Percentiles rank a stretch among this genome's conserved stretches.
Conservation (phyloP, 176 grass and related monocot species). For the Cenchrus purpureus region DNA sequence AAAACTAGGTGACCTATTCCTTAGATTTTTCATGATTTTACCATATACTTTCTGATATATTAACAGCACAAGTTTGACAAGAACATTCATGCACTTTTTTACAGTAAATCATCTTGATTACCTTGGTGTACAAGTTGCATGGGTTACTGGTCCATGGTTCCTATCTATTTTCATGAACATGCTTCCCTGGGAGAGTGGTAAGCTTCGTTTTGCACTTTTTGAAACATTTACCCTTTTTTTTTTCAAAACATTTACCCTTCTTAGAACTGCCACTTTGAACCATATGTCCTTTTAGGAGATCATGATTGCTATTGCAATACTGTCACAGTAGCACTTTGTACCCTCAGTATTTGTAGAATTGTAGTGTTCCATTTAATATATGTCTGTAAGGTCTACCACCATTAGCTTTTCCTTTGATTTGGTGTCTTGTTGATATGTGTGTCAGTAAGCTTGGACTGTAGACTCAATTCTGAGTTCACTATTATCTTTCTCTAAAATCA, state of each 20-base stretch:
- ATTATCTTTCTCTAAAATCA: slow-evolving; percentile 30
- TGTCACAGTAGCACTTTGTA: slow-evolving; percentile 8
- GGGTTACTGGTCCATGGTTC: slow-evolving; percentile 99
- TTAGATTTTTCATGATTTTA: slow-evolving; percentile 27
- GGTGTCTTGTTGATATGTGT: background rate
- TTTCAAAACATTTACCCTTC: background rate
- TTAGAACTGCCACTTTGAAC: background rate
- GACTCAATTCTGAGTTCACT: slow-evolving; percentile 13
- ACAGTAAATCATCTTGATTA: slow-evolving; percentile 99
- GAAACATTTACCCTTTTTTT: slow-evolving; percentile 11
- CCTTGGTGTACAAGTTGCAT: slow-evolving; percentile 95
- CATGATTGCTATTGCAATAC: background rate
- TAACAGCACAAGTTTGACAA: slow-evolving; percentile 34
- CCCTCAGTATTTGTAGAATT: background rate
- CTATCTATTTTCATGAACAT: slow-evolving; percentile 99
- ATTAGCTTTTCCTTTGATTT: background rate
- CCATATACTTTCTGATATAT: slow-evolving; percentile 7
- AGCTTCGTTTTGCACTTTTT: slow-evolving; percentile 50
- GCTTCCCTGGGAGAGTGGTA: slow-evolving; percentile 99
- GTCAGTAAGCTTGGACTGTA: background rate
- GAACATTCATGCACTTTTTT: slow-evolving; percentile 32
- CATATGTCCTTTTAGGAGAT: background rate
- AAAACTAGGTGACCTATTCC: slow-evolving; percentile 72
- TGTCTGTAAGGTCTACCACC: background rate
- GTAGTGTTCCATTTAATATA: background rate